Evolutionary conservation across 805 yeast species (phyloP).

Genomic region (Candida multigemmis): DNA sequence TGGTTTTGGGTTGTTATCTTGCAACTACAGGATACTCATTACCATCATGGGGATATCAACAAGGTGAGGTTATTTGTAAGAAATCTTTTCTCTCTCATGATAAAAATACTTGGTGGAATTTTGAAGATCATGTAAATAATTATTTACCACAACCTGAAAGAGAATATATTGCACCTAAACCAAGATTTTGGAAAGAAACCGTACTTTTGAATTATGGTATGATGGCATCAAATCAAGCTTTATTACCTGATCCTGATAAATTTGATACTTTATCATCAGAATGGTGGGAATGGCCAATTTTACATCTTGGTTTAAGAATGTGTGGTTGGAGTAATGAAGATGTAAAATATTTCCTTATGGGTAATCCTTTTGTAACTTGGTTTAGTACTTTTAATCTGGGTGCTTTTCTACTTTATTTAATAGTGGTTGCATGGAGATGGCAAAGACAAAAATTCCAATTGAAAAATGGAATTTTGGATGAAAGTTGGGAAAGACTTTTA

Average conservation of each 20-base stretch:
- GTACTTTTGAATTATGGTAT: constrained; percentile 69
- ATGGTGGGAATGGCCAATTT: constrained; percentile 89
- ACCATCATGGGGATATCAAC: constrained; percentile 83
- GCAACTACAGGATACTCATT: constrained; percentile 62
- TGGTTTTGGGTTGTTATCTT: constrained; percentile 60
- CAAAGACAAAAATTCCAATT: constrained; percentile 20
- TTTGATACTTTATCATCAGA: constrained; percentile 61
- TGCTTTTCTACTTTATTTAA: constrained; percentile 10
- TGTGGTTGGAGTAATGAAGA: constrained; percentile 59
- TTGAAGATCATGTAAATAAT: constrained; percentile 59
- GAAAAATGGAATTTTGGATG: constrained; percentile 10
- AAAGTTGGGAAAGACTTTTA: constrained; percentile 17
- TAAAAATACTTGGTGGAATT: constrained; percentile 72
- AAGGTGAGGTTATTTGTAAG: constrained; percentile 72
- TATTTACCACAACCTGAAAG: constrained; percentile 24
- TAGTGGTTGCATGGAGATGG: constrained; percentile 14
- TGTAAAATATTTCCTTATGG: constrained; percentile 58
- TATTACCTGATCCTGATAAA: constrained; percentile 71
- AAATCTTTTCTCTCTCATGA: constrained; percentile 41
- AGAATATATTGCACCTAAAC: constrained; percentile 28
- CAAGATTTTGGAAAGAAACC: constrained; percentile 63
- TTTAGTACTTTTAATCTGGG: constrained; percentile 18
- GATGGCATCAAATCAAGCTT: constrained; percentile 82
- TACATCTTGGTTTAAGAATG: constrained; percentile 66
- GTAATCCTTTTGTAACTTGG: constrained; percentile 77